Conservation (phyloP, 140 eudicot species). For the Stevia rebaudiana region DNA sequence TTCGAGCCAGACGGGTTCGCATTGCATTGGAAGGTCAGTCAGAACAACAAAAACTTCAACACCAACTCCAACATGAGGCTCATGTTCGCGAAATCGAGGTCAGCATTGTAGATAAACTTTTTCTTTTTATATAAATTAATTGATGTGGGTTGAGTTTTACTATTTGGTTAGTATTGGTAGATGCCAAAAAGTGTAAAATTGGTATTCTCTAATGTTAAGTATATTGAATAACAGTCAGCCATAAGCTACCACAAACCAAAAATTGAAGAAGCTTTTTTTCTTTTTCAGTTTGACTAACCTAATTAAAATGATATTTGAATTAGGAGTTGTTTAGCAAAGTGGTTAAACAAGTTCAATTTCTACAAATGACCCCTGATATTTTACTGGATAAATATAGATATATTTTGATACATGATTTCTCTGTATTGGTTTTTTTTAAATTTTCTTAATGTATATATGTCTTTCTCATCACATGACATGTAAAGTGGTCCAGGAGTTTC, state of each 20-base stretch:
- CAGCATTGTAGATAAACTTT: neutral
- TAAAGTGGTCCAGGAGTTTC: neutral
- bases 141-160: neutral
- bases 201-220: neutral
- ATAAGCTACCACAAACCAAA: neutral
- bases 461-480: neutral
- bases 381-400: neutral
- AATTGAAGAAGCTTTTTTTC: neutral
- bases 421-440: neutral
- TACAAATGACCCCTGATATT: neutral
- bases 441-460: neutral
- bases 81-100: slow-evolving; percentile 83
- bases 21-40: slow-evolving; percentile 67
- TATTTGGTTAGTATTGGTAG: neutral
- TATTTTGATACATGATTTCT: neutral
- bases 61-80: slow-evolving; percentile 50
- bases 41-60: slow-evolving; percentile 57
- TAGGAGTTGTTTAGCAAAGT: neutral
- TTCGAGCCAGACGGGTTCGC: slow-evolving; percentile 92
- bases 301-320: neutral
- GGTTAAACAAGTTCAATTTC: neutral
- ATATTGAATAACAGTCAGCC: neutral
- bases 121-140: neutral
- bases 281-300: neutral
- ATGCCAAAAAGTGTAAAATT: neutral